Conservation (phyloP, 2,329 filamentous ascomycete species). For the Botryotinia narcissicola region DNA sequence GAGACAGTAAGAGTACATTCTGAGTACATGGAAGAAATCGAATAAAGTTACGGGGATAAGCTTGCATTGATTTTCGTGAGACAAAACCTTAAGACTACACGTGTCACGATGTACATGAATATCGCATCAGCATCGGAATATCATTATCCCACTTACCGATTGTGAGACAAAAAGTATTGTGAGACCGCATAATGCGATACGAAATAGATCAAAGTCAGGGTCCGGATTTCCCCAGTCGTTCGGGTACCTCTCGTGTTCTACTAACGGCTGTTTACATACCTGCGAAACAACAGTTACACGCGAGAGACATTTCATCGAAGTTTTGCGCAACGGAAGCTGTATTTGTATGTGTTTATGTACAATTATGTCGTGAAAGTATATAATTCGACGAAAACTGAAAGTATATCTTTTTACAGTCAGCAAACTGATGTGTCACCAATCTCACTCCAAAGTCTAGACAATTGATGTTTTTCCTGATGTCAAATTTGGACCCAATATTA, state of each 20-base stretch:
- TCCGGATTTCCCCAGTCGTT: conserved; percentile 2
- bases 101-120: background rate
- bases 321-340: background rate
- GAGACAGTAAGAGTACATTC: background rate
- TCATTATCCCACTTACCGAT: background rate
- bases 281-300: background rate
- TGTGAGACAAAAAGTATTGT: background rate
- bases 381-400: background rate
- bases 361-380: background rate
- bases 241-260: background rate
- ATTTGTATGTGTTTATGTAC: background rate
- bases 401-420: background rate
- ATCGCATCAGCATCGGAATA: background rate
- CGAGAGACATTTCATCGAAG: background rate
- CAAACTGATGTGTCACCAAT: background rate
- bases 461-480: background rate
- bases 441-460: background rate
- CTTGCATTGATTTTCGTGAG: background rate
- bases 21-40: background rate
- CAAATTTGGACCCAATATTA: background rate
- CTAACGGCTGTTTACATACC: background rate
- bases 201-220: background rate
- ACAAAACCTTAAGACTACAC: background rate
- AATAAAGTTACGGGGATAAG: background rate
- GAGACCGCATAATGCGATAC: background rate